phyloP scores from a whole-genome alignment of 1,284 basidiomycete species.

The Heliocybe sulcata region DNA sequence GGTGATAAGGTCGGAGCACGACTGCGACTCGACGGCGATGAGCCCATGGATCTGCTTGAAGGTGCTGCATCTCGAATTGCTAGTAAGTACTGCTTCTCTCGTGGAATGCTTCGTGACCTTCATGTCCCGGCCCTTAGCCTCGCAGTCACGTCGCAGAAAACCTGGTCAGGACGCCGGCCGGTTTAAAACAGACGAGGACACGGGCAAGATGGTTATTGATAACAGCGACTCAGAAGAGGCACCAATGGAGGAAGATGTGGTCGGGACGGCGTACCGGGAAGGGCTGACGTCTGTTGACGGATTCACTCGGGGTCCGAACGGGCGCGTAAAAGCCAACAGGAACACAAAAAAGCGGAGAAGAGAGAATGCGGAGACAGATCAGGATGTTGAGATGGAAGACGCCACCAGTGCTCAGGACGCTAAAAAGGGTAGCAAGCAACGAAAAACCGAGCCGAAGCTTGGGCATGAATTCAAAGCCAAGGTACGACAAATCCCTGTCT shows the following conservation, averaged over 20 bases:
- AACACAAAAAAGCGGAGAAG: conserved; percentile 87
- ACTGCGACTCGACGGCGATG: conserved; percentile 87
- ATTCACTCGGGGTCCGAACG: conserved; percentile 77
- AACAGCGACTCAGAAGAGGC: conserved; percentile 41
- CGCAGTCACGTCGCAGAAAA: conserved; percentile 33
- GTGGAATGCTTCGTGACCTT: background rate
- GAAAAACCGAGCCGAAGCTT: conserved; percentile 51
- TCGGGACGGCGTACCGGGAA: conserved; percentile 82
- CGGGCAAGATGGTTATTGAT: conserved; percentile 89
- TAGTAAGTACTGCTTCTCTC: conserved; percentile 39
- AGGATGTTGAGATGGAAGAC: conserved; percentile 71
- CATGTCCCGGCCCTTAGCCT: background rate
- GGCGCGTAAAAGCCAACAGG: conserved; percentile 93
- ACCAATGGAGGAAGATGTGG: conserved; percentile 45
- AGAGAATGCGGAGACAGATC: conserved; percentile 48
- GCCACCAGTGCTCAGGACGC: conserved; percentile 27
- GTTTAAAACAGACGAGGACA: conserved; percentile 84
- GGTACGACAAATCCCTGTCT: conserved; percentile 26
- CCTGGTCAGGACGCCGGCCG: conserved; percentile 82
- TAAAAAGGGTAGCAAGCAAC: conserved; percentile 46
- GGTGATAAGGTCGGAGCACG: conserved; percentile 38
- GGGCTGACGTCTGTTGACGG: conserved; percentile 82
- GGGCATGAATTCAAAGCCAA: conserved; percentile 91
- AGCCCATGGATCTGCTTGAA: conserved; percentile 93
- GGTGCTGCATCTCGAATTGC: conserved; percentile 75